These are phyloP conservation scores for Ceratocystis papillata DNA, from an alignment of 2,329 filamentous ascomycete genomes.

Conservation along the genomic window DNA sequence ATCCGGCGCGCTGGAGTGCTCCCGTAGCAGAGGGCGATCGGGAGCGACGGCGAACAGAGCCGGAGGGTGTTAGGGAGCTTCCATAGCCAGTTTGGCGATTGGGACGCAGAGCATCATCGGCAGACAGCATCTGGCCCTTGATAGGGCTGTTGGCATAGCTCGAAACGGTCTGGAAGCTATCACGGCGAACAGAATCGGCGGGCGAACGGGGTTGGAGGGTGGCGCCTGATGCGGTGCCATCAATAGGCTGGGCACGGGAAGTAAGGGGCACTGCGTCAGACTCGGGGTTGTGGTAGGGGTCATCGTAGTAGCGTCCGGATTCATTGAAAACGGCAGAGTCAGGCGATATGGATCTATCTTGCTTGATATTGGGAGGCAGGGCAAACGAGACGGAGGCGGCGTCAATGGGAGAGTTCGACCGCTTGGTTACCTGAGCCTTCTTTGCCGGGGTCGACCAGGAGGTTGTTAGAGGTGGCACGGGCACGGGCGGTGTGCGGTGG, in stretches of 20 bases:
- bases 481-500: slow-evolving; percentile 36
- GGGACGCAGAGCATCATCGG: slow-evolving; percentile 22
- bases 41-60: slow-evolving; percentile 42
- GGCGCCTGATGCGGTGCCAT: slow-evolving; percentile 30
- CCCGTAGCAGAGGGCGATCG: slow-evolving; percentile 52
- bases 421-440: slow-evolving; percentile 20
- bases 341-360: slow-evolving; percentile 29
- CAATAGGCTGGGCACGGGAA: slow-evolving; percentile 45
- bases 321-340: slow-evolving; percentile 23
- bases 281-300: slow-evolving; percentile 18
- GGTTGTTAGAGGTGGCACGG: slow-evolving; percentile 28
- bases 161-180: slow-evolving; percentile 49
- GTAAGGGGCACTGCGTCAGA: slow-evolving; percentile 42
- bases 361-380: slow-evolving; percentile 42
- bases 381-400: slow-evolving; percentile 44
- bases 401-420: slow-evolving; percentile 41
- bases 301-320: slow-evolving; percentile 20
- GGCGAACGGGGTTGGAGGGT: slow-evolving; percentile 35
- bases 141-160: slow-evolving; percentile 45
- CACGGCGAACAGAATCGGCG: slow-evolving; percentile 36
- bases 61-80: slow-evolving; percentile 41
- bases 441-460: slow-evolving; percentile 19
- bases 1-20: slow-evolving; percentile 58
- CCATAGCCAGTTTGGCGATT: slow-evolving; percentile 38
- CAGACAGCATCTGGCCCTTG: slow-evolving; percentile 22